Conservation (phyloP, 495 filamentous ascomycete species). For the Chaetomium cochliodes region DNA sequence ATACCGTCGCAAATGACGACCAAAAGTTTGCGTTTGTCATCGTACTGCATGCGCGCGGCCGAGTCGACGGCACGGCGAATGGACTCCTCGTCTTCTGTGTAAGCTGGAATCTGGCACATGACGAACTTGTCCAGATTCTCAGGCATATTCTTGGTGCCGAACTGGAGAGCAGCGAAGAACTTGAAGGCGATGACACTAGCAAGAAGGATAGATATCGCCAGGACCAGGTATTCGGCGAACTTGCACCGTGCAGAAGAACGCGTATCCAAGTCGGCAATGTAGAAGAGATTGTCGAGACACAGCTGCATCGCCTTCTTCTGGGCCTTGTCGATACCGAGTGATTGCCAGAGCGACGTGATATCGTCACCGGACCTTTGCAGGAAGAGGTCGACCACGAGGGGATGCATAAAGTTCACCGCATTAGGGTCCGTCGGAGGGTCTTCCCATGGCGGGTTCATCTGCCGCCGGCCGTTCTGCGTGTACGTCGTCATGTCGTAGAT, state of each 20-base stretch:
- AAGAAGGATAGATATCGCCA: constrained; percentile 83
- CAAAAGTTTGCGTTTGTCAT: constrained; percentile 96
- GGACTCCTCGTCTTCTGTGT: constrained; percentile 98
- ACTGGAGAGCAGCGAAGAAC: constrained; percentile 94
- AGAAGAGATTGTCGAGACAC: constrained; percentile 94
- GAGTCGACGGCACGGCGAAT: constrained; percentile 96
- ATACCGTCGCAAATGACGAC: constrained; percentile 96
- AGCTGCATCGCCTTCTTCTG: constrained; percentile 68
- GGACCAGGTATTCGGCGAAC: constrained; percentile 87
- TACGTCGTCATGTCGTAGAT: constrained; percentile 95
- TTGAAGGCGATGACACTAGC: constrained; percentile 86
- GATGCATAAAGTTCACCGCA: constrained; percentile 79
- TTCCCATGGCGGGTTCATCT: constrained; percentile 54
- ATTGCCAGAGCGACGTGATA: constrained; percentile 78
- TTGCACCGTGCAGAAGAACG: constrained; percentile 80
- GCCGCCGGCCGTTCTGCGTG: constrained; percentile 67
- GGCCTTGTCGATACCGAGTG: constrained; percentile 54
- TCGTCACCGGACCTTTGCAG: constrained; percentile 71
- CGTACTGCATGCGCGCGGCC: constrained; percentile 91
- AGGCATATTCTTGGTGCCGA: constrained; percentile 82
- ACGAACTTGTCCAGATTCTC: constrained; percentile 98
- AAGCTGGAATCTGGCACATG: constrained; percentile 95
- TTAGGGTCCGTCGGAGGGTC: constrained; percentile 47
- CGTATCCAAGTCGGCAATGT: constrained; percentile 88
- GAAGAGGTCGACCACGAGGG: constrained; percentile 72